Conservation (phyloP, 768 basidiomycete genomes). For the Mycena albidolilacea region DNA sequence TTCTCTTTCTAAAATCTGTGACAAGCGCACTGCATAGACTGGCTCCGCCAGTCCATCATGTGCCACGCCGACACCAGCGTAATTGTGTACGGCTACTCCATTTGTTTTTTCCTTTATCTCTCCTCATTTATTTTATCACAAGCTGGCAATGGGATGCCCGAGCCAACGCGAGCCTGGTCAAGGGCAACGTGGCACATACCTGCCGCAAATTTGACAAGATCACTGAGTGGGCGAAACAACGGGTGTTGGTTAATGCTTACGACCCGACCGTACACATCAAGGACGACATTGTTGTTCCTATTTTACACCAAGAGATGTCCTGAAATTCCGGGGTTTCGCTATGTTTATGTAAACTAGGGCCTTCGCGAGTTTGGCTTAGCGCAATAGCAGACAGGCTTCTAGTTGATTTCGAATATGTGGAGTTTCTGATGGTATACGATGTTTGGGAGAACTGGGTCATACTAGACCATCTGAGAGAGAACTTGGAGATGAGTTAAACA, state of each 20-base stretch:
- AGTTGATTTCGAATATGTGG: not conserved
- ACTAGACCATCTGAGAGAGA: not conserved
- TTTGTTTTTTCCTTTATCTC: not conserved
- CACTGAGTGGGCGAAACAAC: slow-evolving; percentile 45
- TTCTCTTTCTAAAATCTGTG: not conserved
- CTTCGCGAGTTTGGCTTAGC: not conserved
- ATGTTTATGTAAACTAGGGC: not conserved
- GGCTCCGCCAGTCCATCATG: slow-evolving; percentile 34
- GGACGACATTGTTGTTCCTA: slow-evolving; percentile 29
- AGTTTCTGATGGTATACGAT: not conserved
- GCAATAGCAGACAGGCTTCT: not conserved
- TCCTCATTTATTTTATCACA: not conserved
- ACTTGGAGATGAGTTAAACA: not conserved
- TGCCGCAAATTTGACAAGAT: slow-evolving; percentile 48
- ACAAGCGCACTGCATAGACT: slow-evolving; percentile 32
- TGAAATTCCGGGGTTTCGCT: slow-evolving; percentile 4
- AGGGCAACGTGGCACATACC: slow-evolving; percentile 44
- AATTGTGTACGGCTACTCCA: slow-evolving; percentile 18
- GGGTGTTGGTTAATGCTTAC: not conserved
- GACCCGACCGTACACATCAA: slow-evolving; percentile 30
- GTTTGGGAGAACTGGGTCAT: not conserved
- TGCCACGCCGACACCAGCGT: slow-evolving; percentile 35
- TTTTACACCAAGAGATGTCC: slow-evolving; percentile 20
- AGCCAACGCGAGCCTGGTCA: slow-evolving; percentile 37
- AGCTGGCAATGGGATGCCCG: not conserved